These are phyloP conservation scores for Candida michaelii DNA, from an alignment of 805 yeast species.

Conservation along the genomic window DNA sequence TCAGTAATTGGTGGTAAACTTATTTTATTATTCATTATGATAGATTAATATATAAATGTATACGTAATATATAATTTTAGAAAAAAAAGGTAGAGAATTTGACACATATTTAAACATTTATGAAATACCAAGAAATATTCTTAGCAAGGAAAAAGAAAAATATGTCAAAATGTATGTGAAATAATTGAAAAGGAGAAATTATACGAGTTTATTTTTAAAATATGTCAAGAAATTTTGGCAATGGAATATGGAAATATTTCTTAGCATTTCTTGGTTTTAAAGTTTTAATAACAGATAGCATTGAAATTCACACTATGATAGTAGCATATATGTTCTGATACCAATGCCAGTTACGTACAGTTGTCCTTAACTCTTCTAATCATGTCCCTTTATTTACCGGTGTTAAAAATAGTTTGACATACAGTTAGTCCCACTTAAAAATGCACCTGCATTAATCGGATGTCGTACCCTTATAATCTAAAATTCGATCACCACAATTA, in stretches of 20 bases:
- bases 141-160: slow-evolving; percentile 3
- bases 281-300: no score
- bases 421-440: no score
- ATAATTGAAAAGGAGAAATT: slow-evolving; percentile 3
- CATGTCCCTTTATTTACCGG: not conserved
- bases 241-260: not conserved
- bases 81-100: not conserved
- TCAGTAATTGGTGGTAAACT: slow-evolving; percentile 46
- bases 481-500: not conserved
- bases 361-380: not conserved
- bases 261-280: not conserved
- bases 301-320: no score
- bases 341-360: no score
- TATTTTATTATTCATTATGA: slow-evolving; percentile 21
- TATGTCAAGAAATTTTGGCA: slow-evolving; percentile 2
- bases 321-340: no score
- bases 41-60: not conserved
- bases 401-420: slow-evolving; percentile 3
- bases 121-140: slow-evolving; percentile 8
- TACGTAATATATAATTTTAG: no score
- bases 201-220: slow-evolving; percentile 6
- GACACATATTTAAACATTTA: slow-evolving; percentile 1
- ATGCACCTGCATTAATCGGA: not conserved
- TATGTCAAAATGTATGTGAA: slow-evolving; percentile 3
- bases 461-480: not conserved